phyloP scores from a whole-genome alignment of 306 rosid genomes.

The Macrotyloma uniflorum region DNA sequence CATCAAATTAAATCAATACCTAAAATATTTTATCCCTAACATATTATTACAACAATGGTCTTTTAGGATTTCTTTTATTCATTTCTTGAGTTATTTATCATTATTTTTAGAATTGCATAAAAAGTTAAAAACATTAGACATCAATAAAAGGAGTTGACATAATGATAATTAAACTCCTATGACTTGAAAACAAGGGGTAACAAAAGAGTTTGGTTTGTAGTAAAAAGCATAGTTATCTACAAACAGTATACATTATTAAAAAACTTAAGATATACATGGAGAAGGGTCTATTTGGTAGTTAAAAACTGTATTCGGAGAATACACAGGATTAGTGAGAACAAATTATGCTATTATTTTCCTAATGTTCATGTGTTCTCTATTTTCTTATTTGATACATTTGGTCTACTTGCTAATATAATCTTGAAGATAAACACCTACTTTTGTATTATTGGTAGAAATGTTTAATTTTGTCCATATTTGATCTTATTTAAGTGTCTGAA shows the following conservation, averaged over 20 bases:
- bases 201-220: neutral
- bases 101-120: neutral
- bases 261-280: neutral
- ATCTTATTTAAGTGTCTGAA: no score
- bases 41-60: neutral
- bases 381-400: neutral
- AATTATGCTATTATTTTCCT: neutral
- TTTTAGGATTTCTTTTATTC: neutral
- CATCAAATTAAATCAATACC: neutral
- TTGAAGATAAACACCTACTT: neutral
- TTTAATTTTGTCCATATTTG: no score
- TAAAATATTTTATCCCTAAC: neutral
- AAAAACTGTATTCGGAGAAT: neutral
- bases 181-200: conserved; percentile 1
- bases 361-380: neutral
- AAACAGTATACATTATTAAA: neutral
- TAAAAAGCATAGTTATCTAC: neutral
- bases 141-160: neutral
- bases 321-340: neutral
- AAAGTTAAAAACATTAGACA: neutral
- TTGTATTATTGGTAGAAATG: neutral
- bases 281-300: conserved; percentile 11
- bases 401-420: neutral
- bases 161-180: neutral
- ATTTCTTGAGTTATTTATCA: neutral